Base-by-base conservation (phyloP, 1,284 basidiomycete species). In the Trichosporon asahii region DNA sequence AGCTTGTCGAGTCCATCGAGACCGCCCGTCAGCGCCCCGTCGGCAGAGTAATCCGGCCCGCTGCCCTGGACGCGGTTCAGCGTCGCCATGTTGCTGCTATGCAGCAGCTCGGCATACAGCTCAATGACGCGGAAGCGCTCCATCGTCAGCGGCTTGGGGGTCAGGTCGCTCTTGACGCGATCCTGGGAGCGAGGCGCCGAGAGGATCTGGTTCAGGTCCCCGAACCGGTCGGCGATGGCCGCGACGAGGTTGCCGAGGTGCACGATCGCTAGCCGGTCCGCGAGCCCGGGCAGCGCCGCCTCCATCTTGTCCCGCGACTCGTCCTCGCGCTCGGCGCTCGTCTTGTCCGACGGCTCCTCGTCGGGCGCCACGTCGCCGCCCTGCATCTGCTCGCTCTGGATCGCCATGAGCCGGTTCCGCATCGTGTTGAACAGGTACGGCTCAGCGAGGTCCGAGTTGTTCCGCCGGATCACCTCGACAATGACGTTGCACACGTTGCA, bases 381-480 rank as follows among this genome's bases (percentile, higher is more conserved):
- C 8, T 64, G 60, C 61, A 72, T 67, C 14, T 65, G 69, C 64
- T 73, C 70, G 65, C 68, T 70, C 61, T 72, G 78, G 6, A 94
- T 88, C 70, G 90, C 89, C 74, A 97, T 94, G 33, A 98, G 87
- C 64, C 93, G 89, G 80, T 95, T 94, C 65, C 95, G 90, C 57
- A 98, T 85, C 0, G 93, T 95, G 80, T 98, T 94, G 85, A 98
- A 97, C n/a, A 98, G 87, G 82, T 96, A 97, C 15, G 95, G 96
- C 85, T 99, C 97, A 79, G 97, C 96, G 82, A 95, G 98, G 82
- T 99, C 96, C 66, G 95, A 96, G 83, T 99, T 99, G 84, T 99
- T 99, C 82, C 98, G 95, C 68, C 97, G 89, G 76, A 99, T 98
- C 46, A 99, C 88, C 82, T 99, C 97, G 77, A 98, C 92, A 73